Base-by-base conservation (phyloP, 78 protist species). In the Cavenderia fasciculata region DNA sequence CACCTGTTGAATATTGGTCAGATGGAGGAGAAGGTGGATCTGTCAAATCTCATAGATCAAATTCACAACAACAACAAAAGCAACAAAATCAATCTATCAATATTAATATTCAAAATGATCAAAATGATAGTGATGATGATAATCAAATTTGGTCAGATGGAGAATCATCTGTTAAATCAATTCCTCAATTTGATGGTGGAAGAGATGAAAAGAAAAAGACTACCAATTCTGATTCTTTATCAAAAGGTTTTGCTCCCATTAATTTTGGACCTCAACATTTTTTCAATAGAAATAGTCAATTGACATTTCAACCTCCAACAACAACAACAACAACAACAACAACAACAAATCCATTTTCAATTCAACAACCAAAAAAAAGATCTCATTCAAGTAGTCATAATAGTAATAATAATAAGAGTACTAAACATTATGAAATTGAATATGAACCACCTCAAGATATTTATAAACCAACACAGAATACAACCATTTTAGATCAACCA, bases 131-230 rank as follows among this genome's bases (percentile, higher is more conserved):
- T 27, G 34, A 38, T 47, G 76, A 82, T 19, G 66, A 63, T 57
- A 23, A 31, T 1, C 27, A 63, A 51, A 2, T 6, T 40, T 21
- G 27, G 43, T 12, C 23, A 36, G 61, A 49, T 31, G 41, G 51
- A 72, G 23, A 69, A 41, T 10, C 8, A 25, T 59, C 8, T 8
- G 16, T 27, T 8, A 23, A 43, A 43, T 34, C 33, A 14, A 82
- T 82, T 14, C 57, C 78, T 10, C 90, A 82, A 43, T 52, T n/a
- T 19, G 90, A 82, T 82, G 90, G 90, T 43, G 44, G 46, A 31
- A 52, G 54, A 2, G 90, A 82, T 61, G 38, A 34, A 16, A 41
- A 56, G 1, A 10, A 29, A 25, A 19, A 59, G 25, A 44, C 12
- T 12, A 49, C 54, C 54, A 49, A n/a, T n/a, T n/a, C n/a, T n/a